Percentiles rank a stretch among this genome's conserved stretches.
These are phyloP conservation scores for Kitagawia praeruptora DNA, from an alignment of 129 eudicot genomes.

Conservation along the genomic window DNA sequence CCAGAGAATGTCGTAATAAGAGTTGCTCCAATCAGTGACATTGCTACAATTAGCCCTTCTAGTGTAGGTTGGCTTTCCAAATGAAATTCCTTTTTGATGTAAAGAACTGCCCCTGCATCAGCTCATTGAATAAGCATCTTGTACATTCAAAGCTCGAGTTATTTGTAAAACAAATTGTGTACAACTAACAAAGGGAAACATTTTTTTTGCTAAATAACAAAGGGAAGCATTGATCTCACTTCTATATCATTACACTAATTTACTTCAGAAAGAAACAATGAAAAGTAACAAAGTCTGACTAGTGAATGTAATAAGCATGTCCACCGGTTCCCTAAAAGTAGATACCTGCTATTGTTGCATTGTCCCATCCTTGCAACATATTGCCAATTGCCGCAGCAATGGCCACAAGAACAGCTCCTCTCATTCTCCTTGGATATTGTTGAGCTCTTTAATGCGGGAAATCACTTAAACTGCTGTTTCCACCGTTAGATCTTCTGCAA, in stretches of 20 bases:
- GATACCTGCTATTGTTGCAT: slow-evolving; percentile 92
- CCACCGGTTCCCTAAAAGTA: not conserved
- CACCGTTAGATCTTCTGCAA: not conserved
- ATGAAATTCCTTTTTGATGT: slow-evolving; percentile 60
- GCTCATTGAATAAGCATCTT: not conserved
- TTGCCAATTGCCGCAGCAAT: slow-evolving; percentile 93
- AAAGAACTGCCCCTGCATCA: slow-evolving; percentile 56
- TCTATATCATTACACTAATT: not conserved
- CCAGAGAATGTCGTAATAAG: slow-evolving; percentile 88
- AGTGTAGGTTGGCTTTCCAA: slow-evolving; percentile 55
- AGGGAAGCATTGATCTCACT: not conserved
- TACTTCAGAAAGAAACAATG: not conserved
- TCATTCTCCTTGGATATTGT: slow-evolving; percentile 35
- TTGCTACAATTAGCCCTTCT: slow-evolving; percentile 72
- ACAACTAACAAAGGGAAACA: not conserved
- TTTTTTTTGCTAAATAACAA: not conserved
- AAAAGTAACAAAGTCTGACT: not conserved
- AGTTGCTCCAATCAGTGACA: slow-evolving; percentile 92
- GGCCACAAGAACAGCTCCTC: slow-evolving; percentile 84
- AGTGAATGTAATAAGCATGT: not conserved
- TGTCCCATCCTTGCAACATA: slow-evolving; percentile 97
- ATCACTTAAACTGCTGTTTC: not conserved
- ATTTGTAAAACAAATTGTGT: not conserved
- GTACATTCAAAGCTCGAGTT: not conserved
- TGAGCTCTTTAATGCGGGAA: slow-evolving; percentile 11